A percentile compares a stretch with the other conserved stretches of the same genome.
These are phyloP conservation scores for Cutaneotrichosporon spelunceum DNA, from an alignment of 1,284 basidiomycete species.

Conservation along the genomic window DNA sequence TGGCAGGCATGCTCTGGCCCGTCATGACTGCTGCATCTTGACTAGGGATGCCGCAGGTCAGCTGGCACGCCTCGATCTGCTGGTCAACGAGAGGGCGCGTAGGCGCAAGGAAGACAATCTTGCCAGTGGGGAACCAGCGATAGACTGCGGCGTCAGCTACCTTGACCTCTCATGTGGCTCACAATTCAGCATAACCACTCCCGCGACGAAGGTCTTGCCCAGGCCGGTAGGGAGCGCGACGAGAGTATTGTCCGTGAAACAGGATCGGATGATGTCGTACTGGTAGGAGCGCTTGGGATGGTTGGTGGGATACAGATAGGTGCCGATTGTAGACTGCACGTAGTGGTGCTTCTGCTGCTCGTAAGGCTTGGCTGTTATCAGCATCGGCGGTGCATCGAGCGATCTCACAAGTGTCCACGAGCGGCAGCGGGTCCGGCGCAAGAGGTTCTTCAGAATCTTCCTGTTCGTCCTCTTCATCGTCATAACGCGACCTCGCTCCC, in stretches of 20 bases:
- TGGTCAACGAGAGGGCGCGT: conserved; percentile 94
- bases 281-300: conserved; percentile 88
- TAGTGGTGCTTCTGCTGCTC: conserved; percentile 71
- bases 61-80: conserved; percentile 89
- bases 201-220: conserved; percentile 98
- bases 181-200: conserved; percentile 95
- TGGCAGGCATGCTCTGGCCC: conserved; percentile 58
- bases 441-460: conserved; percentile 62
- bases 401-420: conserved; percentile 54
- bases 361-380: conserved; percentile 34
- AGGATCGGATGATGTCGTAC: conserved; percentile 83
- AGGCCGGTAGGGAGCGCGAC: conserved; percentile 94
- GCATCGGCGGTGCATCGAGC: neutral
- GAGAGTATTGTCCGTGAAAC: conserved; percentile 88
- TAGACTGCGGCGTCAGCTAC: conserved; percentile 59
- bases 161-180: conserved; percentile 35
- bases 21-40: conserved; percentile 82
- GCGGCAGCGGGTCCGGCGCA: conserved; percentile 75
- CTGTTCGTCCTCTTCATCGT: conserved; percentile 42
- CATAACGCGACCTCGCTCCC: conserved; percentile 26
- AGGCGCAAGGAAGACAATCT: conserved; percentile 92
- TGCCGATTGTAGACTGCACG: conserved; percentile 72
- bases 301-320: conserved; percentile 93
- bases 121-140: conserved; percentile 89
- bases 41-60: conserved; percentile 89